Percentiles rank a stretch among this genome's conserved stretches.
Conservation (phyloP, 208 protist species). For the Naegleria gruberi region DNA sequence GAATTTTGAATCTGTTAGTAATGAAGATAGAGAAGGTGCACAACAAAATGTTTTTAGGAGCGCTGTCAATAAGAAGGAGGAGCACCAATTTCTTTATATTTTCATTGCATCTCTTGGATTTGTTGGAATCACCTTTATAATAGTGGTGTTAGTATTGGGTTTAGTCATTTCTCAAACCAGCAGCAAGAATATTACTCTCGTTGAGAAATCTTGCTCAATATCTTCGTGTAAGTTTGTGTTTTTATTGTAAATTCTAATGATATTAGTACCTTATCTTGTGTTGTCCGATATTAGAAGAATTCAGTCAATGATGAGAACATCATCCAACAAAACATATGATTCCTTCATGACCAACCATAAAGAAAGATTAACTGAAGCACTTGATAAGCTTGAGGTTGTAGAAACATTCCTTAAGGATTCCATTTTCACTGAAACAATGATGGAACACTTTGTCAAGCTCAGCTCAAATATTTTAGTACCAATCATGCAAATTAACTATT, state of each 20-base stretch:
- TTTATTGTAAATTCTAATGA: too few relatives aligned
- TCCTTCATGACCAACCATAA: neutral
- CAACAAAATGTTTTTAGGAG: neutral
- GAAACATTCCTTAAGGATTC: neutral
- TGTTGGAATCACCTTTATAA: neutral
- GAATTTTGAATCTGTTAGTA: neutral
- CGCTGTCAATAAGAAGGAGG: neutral
- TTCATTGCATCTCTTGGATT: neutral
- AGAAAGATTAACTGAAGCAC: neutral
- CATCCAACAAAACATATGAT: neutral
- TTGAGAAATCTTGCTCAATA: neutral
- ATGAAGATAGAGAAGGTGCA: neutral
- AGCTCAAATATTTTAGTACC: neutral
- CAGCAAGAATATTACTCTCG: neutral
- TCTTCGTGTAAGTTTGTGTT: neutral
- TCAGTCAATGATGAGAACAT: neutral
- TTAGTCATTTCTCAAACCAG: neutral
- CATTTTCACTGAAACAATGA: neutral
- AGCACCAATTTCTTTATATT: neutral
- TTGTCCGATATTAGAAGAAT: neutral
- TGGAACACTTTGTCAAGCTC: neutral
- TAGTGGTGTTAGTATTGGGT: neutral
- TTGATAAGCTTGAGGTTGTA: neutral
- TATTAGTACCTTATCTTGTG: neutral
- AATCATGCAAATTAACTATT: neutral